Evolutionary conservation across 1,284 basidiomycete genomes (phyloP), one percentile per base, ranked within the genome.

Genomic region (Cryptococcus amylolentus): DNA sequence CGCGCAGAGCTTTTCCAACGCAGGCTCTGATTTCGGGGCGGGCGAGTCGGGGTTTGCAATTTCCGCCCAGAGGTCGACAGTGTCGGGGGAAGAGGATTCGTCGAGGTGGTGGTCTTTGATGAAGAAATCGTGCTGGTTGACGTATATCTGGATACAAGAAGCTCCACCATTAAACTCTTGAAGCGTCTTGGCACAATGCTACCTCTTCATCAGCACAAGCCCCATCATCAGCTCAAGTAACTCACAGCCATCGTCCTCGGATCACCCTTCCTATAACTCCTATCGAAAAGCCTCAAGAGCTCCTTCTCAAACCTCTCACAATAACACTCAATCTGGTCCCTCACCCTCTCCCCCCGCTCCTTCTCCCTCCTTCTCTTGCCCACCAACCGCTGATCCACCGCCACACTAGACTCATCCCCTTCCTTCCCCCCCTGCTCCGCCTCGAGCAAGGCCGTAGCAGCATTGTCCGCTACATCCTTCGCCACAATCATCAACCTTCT

Each of bases 111-210:
- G 85, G 71, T 96, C 95, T 59, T 80, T 80, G 72, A 97, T 96
- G 81, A 98, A 98, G 80, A 98, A 98, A 75, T 98, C 96, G 71
- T 98, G 96, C 76, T 98, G 96, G 69, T 98, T 99, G 61, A 99
- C 96, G 71, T 98, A 99, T 31, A 98, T 91, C 77, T 98, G 94
- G 5, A 98, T 90, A 71, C 95, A 98, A 5, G 91, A 94, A 40
- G 88, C 83, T 10, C 96, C 96, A 4, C 96, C 96, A 67, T 99
- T 99, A 80, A 99, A 99, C 71, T 97, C 95, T 45, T 97, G 84
- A 4, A 99, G 80, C 2, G 93, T 96, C 78, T 94, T 90, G 1
- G 96, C 95, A 70, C 95, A 98, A 72, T 98, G 96, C 90, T 96
- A 64, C 7, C 50, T 40, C 28, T 27, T 26, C 8, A 8, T 20